Percentiles rank a stretch among this genome's conserved stretches.
Conservation (phyloP, 2,329 filamentous ascomycete species). For the Phoma sp. region DNA sequence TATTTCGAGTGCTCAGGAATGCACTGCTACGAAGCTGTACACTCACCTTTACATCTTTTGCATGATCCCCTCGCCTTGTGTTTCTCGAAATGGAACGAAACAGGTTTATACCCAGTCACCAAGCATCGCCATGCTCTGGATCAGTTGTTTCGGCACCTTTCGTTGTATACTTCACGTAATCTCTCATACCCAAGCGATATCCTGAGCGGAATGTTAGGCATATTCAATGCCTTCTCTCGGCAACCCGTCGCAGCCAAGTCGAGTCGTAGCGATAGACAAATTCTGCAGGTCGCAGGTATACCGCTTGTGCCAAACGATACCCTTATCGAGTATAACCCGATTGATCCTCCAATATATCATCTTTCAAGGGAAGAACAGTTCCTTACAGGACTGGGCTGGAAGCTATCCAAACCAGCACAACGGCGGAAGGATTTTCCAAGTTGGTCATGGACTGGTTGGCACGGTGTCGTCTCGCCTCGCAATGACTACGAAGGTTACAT, state of each 20-base stretch:
- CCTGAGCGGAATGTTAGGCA: not conserved
- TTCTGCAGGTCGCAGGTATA: not conserved
- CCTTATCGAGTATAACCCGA: not conserved
- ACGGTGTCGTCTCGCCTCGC: not conserved
- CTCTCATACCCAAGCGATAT: not conserved
- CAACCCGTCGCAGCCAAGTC: not conserved
- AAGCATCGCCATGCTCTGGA: not conserved
- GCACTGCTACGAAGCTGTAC: not conserved
- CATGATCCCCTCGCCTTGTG: not conserved
- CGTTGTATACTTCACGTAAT: not conserved
- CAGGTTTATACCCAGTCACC: not conserved
- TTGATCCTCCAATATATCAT: not conserved
- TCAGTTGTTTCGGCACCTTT: not conserved
- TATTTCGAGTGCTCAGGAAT: constrained; percentile 1
- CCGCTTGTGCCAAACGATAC: not conserved
- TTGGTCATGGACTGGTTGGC: not conserved
- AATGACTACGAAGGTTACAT: not conserved
- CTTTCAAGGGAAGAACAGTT: not conserved
- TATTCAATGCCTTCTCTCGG: not conserved
- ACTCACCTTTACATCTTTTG: not conserved
- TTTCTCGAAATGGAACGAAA: not conserved
- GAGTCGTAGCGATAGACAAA: not conserved
- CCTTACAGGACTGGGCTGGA: not conserved
- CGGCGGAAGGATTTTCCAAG: not conserved
- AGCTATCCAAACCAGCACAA: not conserved